Conservation (phyloP, 73 alveolate species). For the Symbiodinium natans region DNA sequence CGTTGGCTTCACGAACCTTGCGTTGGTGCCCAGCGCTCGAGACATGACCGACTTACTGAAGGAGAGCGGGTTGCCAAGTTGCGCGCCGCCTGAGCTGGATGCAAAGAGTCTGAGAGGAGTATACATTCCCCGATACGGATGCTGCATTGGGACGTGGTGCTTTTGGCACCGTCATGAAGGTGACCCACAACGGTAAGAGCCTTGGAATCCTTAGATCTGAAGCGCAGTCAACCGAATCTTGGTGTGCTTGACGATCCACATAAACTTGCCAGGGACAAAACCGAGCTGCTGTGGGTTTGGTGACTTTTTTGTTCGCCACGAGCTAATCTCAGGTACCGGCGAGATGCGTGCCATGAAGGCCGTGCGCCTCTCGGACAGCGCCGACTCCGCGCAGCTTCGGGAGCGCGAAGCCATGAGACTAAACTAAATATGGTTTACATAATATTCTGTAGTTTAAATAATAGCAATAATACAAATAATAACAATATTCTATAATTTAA, state of each 20-base stretch:
- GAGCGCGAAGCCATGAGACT: not conserved
- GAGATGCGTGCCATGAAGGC: slow-evolving; percentile 70
- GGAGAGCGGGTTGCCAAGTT: not conserved
- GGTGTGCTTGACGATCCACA: too few relatives aligned
- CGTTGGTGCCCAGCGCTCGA: not conserved
- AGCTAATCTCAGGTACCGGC: slow-evolving; percentile 33
- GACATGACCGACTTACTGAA: slow-evolving; percentile 45
- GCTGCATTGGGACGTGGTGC: slow-evolving; percentile 70
- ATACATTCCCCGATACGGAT: slow-evolving; percentile 50
- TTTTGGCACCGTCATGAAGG: slow-evolving; percentile 77
- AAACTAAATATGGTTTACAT: too few relatives aligned
- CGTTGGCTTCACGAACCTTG: not conserved
- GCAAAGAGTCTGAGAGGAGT: slow-evolving; percentile 14
- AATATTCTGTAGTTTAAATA: too few relatives aligned
- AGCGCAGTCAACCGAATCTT: too few relatives aligned
- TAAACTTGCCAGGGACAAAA: not conserved
- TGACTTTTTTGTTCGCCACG: not conserved
- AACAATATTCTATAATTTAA: too few relatives aligned
- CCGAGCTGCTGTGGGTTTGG: not conserved
- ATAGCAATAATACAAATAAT: too few relatives aligned
- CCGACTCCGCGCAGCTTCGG: slow-evolving; percentile 27
- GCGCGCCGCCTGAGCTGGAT: too few relatives aligned
- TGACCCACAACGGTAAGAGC: slow-evolving; percentile 22
- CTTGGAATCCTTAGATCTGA: too few relatives aligned
- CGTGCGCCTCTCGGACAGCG: slow-evolving; percentile 39